Evolutionary conservation across 495 filamentous ascomycete species (phyloP).

Genomic region (Oidiodendron maius): DNA sequence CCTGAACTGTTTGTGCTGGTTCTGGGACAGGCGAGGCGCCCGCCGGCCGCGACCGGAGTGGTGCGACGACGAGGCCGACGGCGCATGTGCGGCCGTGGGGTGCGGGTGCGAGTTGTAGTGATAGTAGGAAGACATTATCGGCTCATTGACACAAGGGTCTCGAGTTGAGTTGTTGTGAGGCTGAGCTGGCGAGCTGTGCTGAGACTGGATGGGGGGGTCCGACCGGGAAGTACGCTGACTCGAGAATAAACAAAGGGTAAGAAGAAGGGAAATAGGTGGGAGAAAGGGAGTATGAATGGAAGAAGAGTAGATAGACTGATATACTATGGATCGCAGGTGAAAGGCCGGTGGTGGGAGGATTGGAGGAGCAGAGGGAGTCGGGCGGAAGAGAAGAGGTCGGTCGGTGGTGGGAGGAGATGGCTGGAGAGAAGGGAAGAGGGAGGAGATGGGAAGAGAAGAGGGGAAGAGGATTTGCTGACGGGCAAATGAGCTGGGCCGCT

Average conservation of each 20-base stretch:
- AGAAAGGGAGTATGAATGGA: background rate
- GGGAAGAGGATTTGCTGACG: background rate
- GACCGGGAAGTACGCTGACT: background rate
- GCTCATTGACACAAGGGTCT: constrained; percentile 9
- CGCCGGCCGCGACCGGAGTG: constrained; percentile 83
- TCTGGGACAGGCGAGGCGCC: constrained; percentile 76
- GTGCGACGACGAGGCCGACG: constrained; percentile 45
- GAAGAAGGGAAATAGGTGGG: background rate
- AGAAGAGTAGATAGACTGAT: background rate
- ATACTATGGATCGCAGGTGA: too few relatives aligned
- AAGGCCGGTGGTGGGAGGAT: too few relatives aligned
- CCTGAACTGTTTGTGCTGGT: constrained; percentile 79
- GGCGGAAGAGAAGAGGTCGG: too few relatives aligned
- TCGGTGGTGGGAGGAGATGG: background rate
- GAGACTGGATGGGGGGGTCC: background rate
- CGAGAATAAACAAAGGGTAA: too few relatives aligned
- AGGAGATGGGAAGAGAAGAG: background rate
- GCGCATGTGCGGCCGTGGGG: constrained; percentile 48
- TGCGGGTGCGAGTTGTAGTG: constrained; percentile 58
- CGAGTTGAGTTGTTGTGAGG: constrained; percentile 6
- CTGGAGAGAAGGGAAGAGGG: background rate
- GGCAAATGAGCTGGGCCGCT: too few relatives aligned
- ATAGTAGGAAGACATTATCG: constrained; percentile 65
- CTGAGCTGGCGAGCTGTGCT: background rate
- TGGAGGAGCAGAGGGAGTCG: too few relatives aligned